These are phyloP conservation scores for Xylariaceae sp. DNA, from an alignment of 2,329 filamentous ascomycete species.

Conservation along the genomic window DNA sequence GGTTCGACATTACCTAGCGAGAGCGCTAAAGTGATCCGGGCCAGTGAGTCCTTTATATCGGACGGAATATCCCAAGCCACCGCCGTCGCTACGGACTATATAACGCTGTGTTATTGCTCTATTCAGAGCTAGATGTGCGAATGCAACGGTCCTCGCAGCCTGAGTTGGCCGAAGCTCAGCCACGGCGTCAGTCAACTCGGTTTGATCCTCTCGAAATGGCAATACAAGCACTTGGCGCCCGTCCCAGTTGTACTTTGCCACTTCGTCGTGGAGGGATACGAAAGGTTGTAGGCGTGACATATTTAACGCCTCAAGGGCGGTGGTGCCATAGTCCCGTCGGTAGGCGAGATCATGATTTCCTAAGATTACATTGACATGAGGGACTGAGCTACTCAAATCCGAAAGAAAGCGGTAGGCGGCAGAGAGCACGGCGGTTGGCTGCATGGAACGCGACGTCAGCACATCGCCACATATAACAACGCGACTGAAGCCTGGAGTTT, in stretches of 20 bases:
- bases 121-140: conserved; percentile 32
- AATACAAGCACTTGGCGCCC: conserved; percentile 29
- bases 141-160: conserved; percentile 26
- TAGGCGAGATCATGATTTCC: conserved; percentile 35
- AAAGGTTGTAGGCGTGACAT: conserved; percentile 23
- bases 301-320: conserved; percentile 30
- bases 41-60: conserved; percentile 28
- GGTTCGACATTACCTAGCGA: conserved; percentile 20
- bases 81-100: conserved; percentile 15
- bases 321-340: conserved; percentile 27
- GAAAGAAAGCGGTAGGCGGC: conserved; percentile 32
- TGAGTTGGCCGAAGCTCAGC: conserved; percentile 16
- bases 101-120: conserved; percentile 31
- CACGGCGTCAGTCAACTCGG: conserved; percentile 24
- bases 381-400: conserved; percentile 24
- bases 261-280: conserved; percentile 24
- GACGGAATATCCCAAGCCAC: conserved; percentile 10
- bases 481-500: conserved; percentile 21
- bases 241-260: conserved; percentile 26
- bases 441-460: conserved; percentile 27
- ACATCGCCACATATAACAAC: conserved; percentile 33
- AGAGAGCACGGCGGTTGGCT: conserved; percentile 30
- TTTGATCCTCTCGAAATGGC: conserved; percentile 33
- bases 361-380: conserved; percentile 31
- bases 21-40: conserved; percentile 22